Percentiles rank a stretch among this genome's conserved stretches.
phyloP scores from a whole-genome alignment of 345 rosid genomes.

The Turnera subulata region DNA sequence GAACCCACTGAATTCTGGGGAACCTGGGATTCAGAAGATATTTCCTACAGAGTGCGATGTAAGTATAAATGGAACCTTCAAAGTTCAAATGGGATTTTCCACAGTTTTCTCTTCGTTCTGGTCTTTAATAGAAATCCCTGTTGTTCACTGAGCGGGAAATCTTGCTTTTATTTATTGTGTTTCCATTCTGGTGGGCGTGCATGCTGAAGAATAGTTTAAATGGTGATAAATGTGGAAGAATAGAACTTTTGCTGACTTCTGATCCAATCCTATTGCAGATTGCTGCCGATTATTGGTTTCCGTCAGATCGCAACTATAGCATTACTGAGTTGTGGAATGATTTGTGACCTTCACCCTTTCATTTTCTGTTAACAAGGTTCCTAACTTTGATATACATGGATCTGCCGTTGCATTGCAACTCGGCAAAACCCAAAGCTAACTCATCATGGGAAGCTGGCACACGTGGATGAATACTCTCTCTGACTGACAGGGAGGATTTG shows the following conservation, averaged over 20 bases:
- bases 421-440: not conserved
- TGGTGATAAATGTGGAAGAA: no score
- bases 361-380: not conserved
- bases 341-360: not conserved
- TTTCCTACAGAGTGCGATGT: slow-evolving; percentile 50
- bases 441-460: no score
- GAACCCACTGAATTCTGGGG: slow-evolving; percentile 12
- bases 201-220: not conserved
- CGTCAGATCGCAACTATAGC: slow-evolving; percentile 46
- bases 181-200: not conserved
- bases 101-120: not conserved
- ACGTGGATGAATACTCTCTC: not conserved
- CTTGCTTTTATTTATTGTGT: no score
- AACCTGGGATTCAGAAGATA: slow-evolving; percentile 51
- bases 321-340: slow-evolving; percentile 54
- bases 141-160: no score
- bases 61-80: slow-evolving; percentile 31
- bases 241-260: slow-evolving; percentile 4
- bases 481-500: not conserved
- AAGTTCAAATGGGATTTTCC: not conserved
- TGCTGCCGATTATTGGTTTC: slow-evolving; percentile 71
- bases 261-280: slow-evolving; percentile 31
- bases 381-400: not conserved
- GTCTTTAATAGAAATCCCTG: no score
- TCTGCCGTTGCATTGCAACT: not conserved